Evolutionary conservation across 1,284 basidiomycete species (phyloP).

Genomic region (Kalmanozyma brasiliensis): DNA sequence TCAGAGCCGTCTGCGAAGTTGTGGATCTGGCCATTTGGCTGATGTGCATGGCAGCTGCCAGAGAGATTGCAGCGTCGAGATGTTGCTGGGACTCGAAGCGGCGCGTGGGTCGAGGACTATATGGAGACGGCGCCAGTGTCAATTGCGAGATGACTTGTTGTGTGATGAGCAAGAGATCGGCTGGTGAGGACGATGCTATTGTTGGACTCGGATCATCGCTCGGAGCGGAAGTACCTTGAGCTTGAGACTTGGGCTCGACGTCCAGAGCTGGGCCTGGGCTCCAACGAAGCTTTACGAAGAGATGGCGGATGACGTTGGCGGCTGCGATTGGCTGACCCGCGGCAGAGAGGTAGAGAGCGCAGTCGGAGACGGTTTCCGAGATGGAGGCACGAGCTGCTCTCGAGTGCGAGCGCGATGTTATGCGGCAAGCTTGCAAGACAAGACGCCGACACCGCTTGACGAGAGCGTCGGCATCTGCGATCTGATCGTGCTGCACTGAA

Average conservation of each 20-base stretch:
- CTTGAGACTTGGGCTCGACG: background rate
- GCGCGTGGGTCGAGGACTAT: conserved; percentile 22
- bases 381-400: conserved; percentile 12
- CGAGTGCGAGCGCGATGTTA: conserved; percentile 9
- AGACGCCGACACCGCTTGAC: conserved; percentile 20
- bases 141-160: conserved; percentile 30
- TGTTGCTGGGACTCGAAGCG: conserved; percentile 24
- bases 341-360: conserved; percentile 17
- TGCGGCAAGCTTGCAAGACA: conserved; percentile 11
- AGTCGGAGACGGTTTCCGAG: conserved; percentile 20
- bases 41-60: conserved; percentile 26
- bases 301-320: conserved; percentile 19
- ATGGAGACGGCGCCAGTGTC: conserved; percentile 20
- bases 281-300: conserved; percentile 35
- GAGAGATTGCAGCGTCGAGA: conserved; percentile 16
- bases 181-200: background rate
- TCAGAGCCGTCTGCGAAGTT: conserved; percentile 22
- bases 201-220: too few species aligned
- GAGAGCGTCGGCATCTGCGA: background rate
- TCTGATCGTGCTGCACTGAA: conserved; percentile 9
- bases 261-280: conserved; percentile 7
- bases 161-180: conserved; percentile 11
- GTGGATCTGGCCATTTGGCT: conserved; percentile 17
- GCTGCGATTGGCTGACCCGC: conserved; percentile 19
- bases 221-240: background rate